These are phyloP conservation scores for Chamaenerion angustifolium DNA, from an alignment of 345 rosid genomes.

Conservation along the genomic window DNA sequence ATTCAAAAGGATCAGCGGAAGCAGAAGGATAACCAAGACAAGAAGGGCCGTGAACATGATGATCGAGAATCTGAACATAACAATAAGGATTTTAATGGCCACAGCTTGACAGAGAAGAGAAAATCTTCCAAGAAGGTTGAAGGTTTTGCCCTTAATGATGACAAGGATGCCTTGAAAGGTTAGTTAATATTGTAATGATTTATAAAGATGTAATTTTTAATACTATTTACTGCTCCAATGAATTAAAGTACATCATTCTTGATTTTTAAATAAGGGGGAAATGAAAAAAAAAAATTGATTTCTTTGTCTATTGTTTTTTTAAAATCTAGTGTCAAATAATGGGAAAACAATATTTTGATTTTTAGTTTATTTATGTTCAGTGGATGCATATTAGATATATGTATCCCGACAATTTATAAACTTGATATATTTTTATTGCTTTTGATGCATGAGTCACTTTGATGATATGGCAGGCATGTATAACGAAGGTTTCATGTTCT, in stretches of 20 bases:
- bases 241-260: too few relatives aligned
- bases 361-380: too few relatives aligned
- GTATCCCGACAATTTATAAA: too few relatives aligned
- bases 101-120: conserved; percentile 48
- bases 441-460: neutral
- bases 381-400: too few relatives aligned
- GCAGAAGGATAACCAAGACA: conserved; percentile 23
- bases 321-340: too few relatives aligned
- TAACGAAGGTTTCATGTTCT: conserved; percentile 72
- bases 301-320: too few relatives aligned
- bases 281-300: too few relatives aligned
- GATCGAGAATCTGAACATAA: conserved; percentile 72
- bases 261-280: neutral
- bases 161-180: conserved; percentile 65
- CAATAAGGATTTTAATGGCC: conserved; percentile 37
- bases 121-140: conserved; percentile 51
- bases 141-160: conserved; percentile 51
- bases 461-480: conserved; percentile 49
- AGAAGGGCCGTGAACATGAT: conserved; percentile 46
- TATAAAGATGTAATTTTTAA: too few relatives aligned
- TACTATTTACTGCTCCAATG: too few relatives aligned
- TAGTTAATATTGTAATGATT: conserved; percentile 13
- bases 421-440: neutral
- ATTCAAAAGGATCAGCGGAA: conserved; percentile 75
- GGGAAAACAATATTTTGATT: too few relatives aligned